These are phyloP conservation scores for Lodderomyces pseudojiufengensis DNA, from an alignment of 1,139 yeast genomes.

Conservation along the genomic window DNA sequence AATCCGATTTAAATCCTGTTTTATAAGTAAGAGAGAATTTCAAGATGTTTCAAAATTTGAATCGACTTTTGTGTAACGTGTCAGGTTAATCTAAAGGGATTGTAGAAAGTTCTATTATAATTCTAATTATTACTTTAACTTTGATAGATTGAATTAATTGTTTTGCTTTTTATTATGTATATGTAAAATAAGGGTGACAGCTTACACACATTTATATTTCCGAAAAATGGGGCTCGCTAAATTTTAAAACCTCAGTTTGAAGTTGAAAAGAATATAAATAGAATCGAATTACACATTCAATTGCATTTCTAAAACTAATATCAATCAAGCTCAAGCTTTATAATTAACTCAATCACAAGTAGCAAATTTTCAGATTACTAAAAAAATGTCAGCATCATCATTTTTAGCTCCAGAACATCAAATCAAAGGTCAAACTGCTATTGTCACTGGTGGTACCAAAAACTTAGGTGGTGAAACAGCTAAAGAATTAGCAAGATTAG, in stretches of 20 bases:
- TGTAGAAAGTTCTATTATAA: no score
- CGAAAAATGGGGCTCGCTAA: no score
- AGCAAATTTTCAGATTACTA: no score
- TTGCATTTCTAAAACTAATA: neutral
- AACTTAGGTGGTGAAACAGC: constrained; percentile 61
- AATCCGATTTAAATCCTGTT: no score
- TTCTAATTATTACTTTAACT: neutral
- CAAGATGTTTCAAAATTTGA: no score
- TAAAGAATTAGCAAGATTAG: constrained; percentile 52
- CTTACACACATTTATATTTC: no score
- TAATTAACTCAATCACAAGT: no score
- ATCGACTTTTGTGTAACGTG: no score
- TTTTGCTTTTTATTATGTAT: neutral
- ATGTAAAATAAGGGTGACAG: neutral
- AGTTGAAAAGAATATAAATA: neutral
- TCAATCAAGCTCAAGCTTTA: neutral
- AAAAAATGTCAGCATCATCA: constrained; percentile 4
- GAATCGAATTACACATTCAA: neutral
- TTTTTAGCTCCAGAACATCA: constrained; percentile 6
- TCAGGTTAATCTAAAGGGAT: neutral
- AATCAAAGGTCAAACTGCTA: constrained; percentile 46
- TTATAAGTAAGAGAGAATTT: no score
- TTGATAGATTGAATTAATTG: neutral
- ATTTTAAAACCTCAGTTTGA: no score
- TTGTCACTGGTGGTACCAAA: constrained; percentile 65